Evolutionary conservation across 495 filamentous ascomycete genomes (phyloP).

Genomic region (Astrothelium macrocarpum): DNA sequence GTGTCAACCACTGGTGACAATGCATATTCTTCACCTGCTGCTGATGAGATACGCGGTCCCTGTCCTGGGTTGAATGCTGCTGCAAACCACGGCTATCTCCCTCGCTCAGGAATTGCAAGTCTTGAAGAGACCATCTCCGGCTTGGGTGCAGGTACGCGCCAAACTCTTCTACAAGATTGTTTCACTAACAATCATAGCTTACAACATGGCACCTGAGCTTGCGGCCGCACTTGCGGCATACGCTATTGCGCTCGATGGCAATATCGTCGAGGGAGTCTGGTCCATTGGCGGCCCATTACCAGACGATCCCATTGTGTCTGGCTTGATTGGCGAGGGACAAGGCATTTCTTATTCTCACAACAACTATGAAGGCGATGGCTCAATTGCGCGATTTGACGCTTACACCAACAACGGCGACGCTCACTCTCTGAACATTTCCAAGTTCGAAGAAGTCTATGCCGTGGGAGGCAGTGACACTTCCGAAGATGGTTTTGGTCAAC

Average conservation of each 20-base stretch:
- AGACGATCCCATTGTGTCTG: neutral
- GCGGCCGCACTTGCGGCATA: constrained; percentile 39
- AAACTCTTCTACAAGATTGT: constrained; percentile 22
- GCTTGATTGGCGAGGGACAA: constrained; percentile 23
- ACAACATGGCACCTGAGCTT: constrained; percentile 43
- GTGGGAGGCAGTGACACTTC: constrained; percentile 25
- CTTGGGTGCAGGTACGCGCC: constrained; percentile 12
- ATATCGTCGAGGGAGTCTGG: constrained; percentile 24
- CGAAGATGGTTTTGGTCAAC: constrained; percentile 5
- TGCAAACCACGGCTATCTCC: constrained; percentile 47
- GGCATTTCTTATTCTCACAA: constrained; percentile 46
- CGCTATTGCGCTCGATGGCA: constrained; percentile 41
- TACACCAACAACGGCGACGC: constrained; percentile 19
- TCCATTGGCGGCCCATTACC: constrained; percentile 24
- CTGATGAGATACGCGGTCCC: constrained; percentile 18
- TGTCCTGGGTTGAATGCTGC: constrained; percentile 45
- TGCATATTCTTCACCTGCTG: constrained; percentile 4
- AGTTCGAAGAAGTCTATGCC: constrained; percentile 10
- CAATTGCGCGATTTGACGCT: constrained; percentile 42
- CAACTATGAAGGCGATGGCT: constrained; percentile 46
- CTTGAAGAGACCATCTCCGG: constrained; percentile 28
- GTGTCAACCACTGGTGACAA: constrained; percentile 8
- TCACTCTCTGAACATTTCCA: constrained; percentile 8
- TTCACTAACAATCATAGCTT: constrained; percentile 26
- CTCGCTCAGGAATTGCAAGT: constrained; percentile 38